Base-by-base conservation (phyloP, 805 yeast genomes). In the Zygosaccharomyces rouxii region DNA sequence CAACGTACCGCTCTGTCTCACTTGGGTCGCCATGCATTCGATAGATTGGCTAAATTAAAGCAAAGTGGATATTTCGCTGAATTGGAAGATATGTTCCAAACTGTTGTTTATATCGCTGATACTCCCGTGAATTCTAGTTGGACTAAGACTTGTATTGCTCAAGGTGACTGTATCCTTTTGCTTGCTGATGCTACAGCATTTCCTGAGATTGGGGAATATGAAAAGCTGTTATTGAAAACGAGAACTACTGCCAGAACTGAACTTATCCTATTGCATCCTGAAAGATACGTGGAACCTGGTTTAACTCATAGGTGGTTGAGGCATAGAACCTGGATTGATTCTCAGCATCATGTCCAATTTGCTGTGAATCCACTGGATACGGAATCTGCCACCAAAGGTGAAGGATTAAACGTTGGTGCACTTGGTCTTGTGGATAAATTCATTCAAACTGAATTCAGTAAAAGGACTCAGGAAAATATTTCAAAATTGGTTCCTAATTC, bases 11-110 rank as follows among this genome's bases (percentile, higher is more conserved):
- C 90, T 0, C 71, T 92, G 49, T 76, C 78, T 3, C 90, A 87
- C 62, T 70, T 92, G 52, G 99, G 99, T 1, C 77, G 88, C 46
- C 88, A 90, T 67, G 97, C 98, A 0, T 94, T 94, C 72, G 96
- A 89, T 65, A 89, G 82, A 56, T 73, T 94, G 41, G 87, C 97
- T 0, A 82, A 84, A 48, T 71, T 94, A 61, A 90, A 88, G 62
- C 83, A 90, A 52, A 80, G 94, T 35, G 96, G 97, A 0, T 87
- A 84, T 60, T 85, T 92, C 62, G 86, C 96, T 0, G 95, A 89
- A 56, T 73, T 94, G 42, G 99, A 92, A 71, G 97, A 90, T 58
- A 77, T 80, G 53, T 87, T 83, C 63, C 88, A 92, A 55, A 84
- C 89, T n/a, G 85, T 94, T 3, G 80, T 92, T 1, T 94, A 92